Percentiles rank a stretch among this genome's conserved stretches.
Evolutionary conservation across 495 filamentous ascomycete species (phyloP).

Genomic region (Chaetomium cochliodes): DNA sequence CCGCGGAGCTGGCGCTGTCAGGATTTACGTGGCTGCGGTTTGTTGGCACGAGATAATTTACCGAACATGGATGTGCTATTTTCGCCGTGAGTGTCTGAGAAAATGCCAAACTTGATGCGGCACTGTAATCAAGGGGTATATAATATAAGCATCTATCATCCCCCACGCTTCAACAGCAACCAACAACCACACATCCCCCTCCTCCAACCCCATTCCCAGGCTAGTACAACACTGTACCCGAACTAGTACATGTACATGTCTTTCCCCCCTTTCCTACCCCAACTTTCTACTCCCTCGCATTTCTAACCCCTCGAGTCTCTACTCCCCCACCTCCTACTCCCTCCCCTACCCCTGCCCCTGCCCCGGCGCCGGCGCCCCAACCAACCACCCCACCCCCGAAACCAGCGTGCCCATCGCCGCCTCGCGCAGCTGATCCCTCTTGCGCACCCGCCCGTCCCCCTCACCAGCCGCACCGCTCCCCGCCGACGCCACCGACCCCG

Average conservation of each 20-base stretch:
- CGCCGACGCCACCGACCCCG: background rate
- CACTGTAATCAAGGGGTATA: conserved; percentile 5
- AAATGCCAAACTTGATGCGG: background rate
- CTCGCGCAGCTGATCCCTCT: conserved; percentile 79
- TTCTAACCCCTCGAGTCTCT: too few relatives aligned
- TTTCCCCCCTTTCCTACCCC: too few relatives aligned
- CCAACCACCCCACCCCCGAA: conserved; percentile 81
- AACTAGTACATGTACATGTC: too few relatives aligned
- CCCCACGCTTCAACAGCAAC: background rate
- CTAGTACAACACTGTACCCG: too few relatives aligned
- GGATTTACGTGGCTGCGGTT: too few relatives aligned
- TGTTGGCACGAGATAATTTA: too few relatives aligned
- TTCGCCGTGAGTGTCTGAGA: too few relatives aligned
- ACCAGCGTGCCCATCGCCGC: conserved; percentile 70
- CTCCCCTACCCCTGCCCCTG: background rate
- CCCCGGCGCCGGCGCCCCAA: conserved; percentile 64
- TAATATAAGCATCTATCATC: background rate
- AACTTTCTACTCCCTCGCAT: conserved; percentile 7
- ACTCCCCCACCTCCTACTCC: too few relatives aligned
- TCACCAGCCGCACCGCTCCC: conserved; percentile 18
- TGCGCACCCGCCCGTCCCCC: conserved; percentile 57
- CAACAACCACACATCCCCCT: background rate
- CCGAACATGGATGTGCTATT: too few relatives aligned
- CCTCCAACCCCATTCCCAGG: too few relatives aligned
- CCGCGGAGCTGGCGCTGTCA: background rate